phyloP scores from a whole-genome alignment of 441 rosid species.

The Flueggea neowawraea region DNA sequence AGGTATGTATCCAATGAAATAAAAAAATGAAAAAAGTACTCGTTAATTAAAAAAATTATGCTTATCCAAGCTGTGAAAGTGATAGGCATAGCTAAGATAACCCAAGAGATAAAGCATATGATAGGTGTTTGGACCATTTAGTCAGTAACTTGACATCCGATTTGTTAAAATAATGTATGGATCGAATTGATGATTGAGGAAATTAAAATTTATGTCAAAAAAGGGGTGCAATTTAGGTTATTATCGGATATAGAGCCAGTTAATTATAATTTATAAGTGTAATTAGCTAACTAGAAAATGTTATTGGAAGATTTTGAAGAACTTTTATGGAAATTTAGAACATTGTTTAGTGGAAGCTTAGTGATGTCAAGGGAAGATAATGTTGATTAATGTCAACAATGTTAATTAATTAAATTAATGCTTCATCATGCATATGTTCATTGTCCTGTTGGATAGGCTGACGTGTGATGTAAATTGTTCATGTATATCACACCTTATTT shows the following conservation, averaged over 20 bases:
- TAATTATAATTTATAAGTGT: not conserved
- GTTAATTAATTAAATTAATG: not conserved
- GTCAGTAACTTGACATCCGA: not conserved
- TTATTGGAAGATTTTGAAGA: not conserved
- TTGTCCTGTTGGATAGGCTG: too few relatives aligned
- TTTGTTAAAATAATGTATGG: not conserved
- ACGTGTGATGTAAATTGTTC: too few relatives aligned
- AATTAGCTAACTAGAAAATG: not conserved
- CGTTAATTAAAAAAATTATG: too few relatives aligned
- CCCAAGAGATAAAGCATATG: not conserved
- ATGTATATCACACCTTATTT: too few relatives aligned
- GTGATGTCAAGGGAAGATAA: conserved; percentile 17
- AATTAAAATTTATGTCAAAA: not conserved
- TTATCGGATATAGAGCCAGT: not conserved
- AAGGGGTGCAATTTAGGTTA: not conserved
- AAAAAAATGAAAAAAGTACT: too few relatives aligned
- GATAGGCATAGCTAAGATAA: conserved; percentile 5
- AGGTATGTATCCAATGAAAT: not conserved
- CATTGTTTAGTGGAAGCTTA: conserved; percentile 10
- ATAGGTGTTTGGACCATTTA: not conserved
- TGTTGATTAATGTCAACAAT: conserved; percentile 8
- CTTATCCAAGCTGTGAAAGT: conserved; percentile 1
- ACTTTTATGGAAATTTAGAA: not conserved
- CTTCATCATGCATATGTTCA: too few relatives aligned
- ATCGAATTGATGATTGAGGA: not conserved